Base-by-base conservation (phyloP, 78 protist species). In the Speleostelium caveatum region DNA sequence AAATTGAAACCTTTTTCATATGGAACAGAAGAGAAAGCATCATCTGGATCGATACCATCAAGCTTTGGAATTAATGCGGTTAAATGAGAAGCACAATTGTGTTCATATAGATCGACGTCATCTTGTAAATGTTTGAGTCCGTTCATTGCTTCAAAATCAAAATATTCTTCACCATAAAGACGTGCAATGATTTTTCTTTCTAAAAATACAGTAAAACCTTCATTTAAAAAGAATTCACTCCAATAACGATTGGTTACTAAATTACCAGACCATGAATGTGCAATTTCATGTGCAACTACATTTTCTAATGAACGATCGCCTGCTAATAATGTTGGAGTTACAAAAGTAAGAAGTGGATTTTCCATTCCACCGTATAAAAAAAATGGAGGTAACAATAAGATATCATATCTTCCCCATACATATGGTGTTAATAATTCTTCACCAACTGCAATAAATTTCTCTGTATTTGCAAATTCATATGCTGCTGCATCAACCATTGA, bases 361-460 rank as follows among this genome's bases (percentile, higher is more conserved):
- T 96, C 97, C 97, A 96, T 96, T 60, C 97, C 97, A 24, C 97
- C 97, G 33, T 93, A 96, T 51, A 96, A 95, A 86, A 95, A 96
- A 4, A 86, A 63, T 38, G 96, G 96, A 39, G 97, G 97, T n/a
- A 96, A 83, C 16, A 96, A 35, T 17, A 96, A 87, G 39, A 96
- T 41, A 67, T 96, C 97, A 67, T 93, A 96, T 41, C 88, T 67
- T 35, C 93, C 94, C 97, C 97, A 93, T 22, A 75, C 87, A 73
- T 95, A 95, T 45, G 95, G 96, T 14, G 87, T 78, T 19, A 80
- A 41, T 33, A 79, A 65, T 2, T 41, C 63, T 75, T 87, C 74
- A 76, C 96, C 94, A 10, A 45, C 67, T 2, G 49, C 49, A 32
- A 96, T 85, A 45, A 93, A 86, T 38, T 67, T 68, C 63, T 96